Conservation (phyloP, 192 early-diverging fungal genomes). For the Backusella parvicylindrica region DNA sequence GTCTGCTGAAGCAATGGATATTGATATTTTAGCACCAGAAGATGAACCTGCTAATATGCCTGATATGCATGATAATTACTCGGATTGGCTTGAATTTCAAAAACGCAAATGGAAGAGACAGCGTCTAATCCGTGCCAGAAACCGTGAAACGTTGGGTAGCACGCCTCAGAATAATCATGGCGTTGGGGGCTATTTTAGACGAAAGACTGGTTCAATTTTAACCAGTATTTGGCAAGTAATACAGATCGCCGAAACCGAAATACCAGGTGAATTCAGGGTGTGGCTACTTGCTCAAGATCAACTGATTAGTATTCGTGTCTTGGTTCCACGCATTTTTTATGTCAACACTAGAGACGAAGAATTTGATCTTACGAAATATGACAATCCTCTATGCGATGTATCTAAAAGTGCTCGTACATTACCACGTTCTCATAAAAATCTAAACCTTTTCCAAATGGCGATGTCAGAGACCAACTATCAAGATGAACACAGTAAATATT, state of each 20-base stretch:
- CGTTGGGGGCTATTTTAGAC: slow-evolving; percentile 63
- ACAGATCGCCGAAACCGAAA: slow-evolving; percentile 81
- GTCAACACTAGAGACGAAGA: slow-evolving; percentile 65
- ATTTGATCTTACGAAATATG: background rate
- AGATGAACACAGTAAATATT: slow-evolving; percentile 67
- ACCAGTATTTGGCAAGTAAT: slow-evolving; percentile 79
- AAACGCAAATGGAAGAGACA: slow-evolving; percentile 74
- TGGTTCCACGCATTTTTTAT: slow-evolving; percentile 81
- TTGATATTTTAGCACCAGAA: slow-evolving; percentile 22
- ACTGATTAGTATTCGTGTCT: slow-evolving; percentile 67
- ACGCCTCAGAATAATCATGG: background rate
- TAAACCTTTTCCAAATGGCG: slow-evolving; percentile 75
- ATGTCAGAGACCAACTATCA: slow-evolving; percentile 82
- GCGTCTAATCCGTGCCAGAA: slow-evolving; percentile 48
- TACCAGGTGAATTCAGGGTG: slow-evolving; percentile 81
- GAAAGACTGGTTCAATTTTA: slow-evolving; percentile 62
- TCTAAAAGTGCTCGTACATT: slow-evolving; percentile 55
- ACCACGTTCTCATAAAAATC: slow-evolving; percentile 69
- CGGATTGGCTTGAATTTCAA: slow-evolving; percentile 69
- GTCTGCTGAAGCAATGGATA: background rate
- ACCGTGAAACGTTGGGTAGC: slow-evolving; percentile 21
- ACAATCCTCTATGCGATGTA: slow-evolving; percentile 43
- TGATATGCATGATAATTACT: slow-evolving; percentile 65
- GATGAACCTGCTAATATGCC: slow-evolving; percentile 57
- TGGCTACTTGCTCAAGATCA: slow-evolving; percentile 76